phyloP scores from a whole-genome alignment of 345 rosid genomes.

The Citrus trifoliata region DNA sequence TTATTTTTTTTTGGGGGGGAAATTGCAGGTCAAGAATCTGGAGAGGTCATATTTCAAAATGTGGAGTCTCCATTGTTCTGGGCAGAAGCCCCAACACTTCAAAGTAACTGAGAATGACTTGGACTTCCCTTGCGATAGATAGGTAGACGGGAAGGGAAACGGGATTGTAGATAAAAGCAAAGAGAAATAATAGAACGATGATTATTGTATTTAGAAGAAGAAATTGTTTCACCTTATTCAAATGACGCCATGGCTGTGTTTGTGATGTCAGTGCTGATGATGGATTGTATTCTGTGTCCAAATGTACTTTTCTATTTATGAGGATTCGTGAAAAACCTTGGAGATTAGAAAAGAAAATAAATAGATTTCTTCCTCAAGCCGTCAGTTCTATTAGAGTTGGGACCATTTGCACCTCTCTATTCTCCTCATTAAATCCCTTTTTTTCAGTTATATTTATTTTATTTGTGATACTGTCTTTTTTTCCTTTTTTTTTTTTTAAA shows the following conservation, averaged over 20 bases:
- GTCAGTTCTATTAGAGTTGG: too few relatives aligned
- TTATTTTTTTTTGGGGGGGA: too few relatives aligned
- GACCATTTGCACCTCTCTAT: too few relatives aligned
- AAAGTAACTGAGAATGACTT: constrained; percentile 73
- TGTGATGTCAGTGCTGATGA: constrained; percentile 2
- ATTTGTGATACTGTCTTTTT: too few relatives aligned
- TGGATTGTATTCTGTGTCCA: neutral
- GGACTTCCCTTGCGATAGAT: constrained; percentile 70
- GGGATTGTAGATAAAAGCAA: constrained; percentile 38
- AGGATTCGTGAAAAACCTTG: neutral
- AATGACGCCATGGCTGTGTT: constrained; percentile 7
- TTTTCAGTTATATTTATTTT: too few relatives aligned
- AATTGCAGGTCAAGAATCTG: constrained; percentile 77
- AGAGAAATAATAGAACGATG: constrained; percentile 18
- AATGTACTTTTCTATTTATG: neutral
- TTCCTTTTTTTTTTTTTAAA: too few relatives aligned
- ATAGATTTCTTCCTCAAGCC: too few relatives aligned
- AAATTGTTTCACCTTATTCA: constrained; percentile 5
- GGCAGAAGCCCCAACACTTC: constrained; percentile 77
- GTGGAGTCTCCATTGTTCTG: constrained; percentile 85
- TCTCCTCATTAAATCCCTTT: too few relatives aligned
- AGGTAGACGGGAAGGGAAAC: constrained; percentile 18
- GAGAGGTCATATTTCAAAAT: constrained; percentile 89
- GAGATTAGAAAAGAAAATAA: too few relatives aligned
- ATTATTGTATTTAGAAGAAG: neutral